Evolutionary conservation across 805 yeast genomes (phyloP), one percentile per base, ranked within the genome.

Genomic region (Kazachstania kunashirensis): DNA sequence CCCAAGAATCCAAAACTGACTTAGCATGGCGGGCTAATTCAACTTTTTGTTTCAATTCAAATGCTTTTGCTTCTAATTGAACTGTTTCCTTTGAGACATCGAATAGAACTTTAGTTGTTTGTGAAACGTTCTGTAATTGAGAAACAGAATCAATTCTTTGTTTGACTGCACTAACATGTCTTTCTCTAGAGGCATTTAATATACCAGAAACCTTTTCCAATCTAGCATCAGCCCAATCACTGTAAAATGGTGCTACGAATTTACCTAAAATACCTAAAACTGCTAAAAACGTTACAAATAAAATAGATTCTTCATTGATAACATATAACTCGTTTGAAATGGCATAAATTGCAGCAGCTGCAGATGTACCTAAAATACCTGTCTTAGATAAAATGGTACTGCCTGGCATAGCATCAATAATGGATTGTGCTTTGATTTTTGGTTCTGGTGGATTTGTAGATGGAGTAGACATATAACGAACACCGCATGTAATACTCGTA

Each of bases 1-100:
- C 96, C 98, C 98, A 92, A 12, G 97, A 85, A 69, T 92, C 98
- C 61, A 92, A 77, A 43, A 89, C 95, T 40, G 92, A 69, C 71
- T 83, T 86, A 58, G 97, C 97, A 73, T 86, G 95, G 45, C 70
- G 53, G 40, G 94, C 89, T 50, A 86, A 75, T 46, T 79, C 86
- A 49, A 84, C 86, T 61, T 79, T 67, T 73, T 92, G 98, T 72
- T 86, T 82, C 63, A 84, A 76, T 70, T 84, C 94, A 59, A 88
- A 92, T 39, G 89, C 77, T 68, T 85, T 76, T 47, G 96, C 94
- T 75, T 92, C 98, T 58, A 88, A 75, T 68, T 82, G 75, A 50
- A 94, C 96, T 46, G 98, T 89, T 71, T 92, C 96, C 73, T 85
- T 88, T 45, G 98, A 89, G 41, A 89, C 76, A 56, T 84, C 92